Percentiles rank a stretch among this genome's conserved stretches.
phyloP scores from a whole-genome alignment of 2,329 filamentous ascomycete species.

The Xylaria digitata region DNA sequence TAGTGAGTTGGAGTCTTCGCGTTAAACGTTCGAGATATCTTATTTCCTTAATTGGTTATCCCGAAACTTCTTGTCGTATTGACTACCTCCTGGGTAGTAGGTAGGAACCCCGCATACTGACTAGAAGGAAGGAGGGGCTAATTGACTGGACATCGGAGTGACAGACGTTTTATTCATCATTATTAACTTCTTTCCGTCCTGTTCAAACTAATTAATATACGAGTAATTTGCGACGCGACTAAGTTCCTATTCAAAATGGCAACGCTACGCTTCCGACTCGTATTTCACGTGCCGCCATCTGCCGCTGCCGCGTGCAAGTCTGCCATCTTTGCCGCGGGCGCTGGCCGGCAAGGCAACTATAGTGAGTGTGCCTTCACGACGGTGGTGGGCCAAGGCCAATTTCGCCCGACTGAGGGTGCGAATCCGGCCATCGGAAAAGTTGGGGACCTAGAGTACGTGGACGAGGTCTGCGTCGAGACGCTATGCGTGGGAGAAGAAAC shows the following conservation, averaged over 20 bases:
- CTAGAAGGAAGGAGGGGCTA: not conserved
- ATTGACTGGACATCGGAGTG: not conserved
- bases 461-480: slow-evolving; percentile 72
- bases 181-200: not conserved
- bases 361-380: slow-evolving; percentile 65
- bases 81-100: too few relatives aligned
- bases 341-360: slow-evolving; percentile 64
- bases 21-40: not conserved
- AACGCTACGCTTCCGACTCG: slow-evolving; percentile 53
- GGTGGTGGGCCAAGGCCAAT: slow-evolving; percentile 69
- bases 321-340: slow-evolving; percentile 69
- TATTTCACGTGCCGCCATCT: slow-evolving; percentile 62
- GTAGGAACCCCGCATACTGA: slow-evolving; percentile 11
- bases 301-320: slow-evolving; percentile 62
- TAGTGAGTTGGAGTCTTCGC: not conserved
- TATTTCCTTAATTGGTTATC: not conserved
- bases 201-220: not conserved
- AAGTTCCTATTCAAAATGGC: slow-evolving; percentile 22
- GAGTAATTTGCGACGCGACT: not conserved
- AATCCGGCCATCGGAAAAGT: slow-evolving; percentile 71
- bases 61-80: not conserved
- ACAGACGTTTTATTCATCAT: not conserved
- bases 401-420: slow-evolving; percentile 69
- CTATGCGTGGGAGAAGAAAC: slow-evolving; percentile 70
- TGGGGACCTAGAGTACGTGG: slow-evolving; percentile 67